Percentiles rank a stretch among this genome's conserved stretches.
phyloP scores from a whole-genome alignment of 495 filamentous ascomycete species.

The Penicillium samsonianum region DNA sequence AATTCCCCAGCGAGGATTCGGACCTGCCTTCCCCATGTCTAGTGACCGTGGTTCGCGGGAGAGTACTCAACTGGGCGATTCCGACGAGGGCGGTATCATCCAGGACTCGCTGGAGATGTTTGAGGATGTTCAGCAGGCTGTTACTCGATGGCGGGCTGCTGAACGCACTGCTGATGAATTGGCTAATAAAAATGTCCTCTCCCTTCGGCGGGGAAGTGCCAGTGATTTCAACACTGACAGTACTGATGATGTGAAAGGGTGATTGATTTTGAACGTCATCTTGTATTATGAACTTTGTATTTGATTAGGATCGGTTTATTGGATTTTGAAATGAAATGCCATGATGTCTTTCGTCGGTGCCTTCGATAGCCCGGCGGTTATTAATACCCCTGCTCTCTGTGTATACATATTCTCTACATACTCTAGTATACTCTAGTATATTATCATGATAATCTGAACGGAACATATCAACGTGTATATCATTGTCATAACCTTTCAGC shows the following conservation, averaged over 20 bases:
- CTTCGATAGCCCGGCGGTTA: slow-evolving; percentile 13
- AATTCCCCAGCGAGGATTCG: slow-evolving; percentile 67
- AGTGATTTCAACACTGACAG: slow-evolving; percentile 48
- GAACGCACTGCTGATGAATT: slow-evolving; percentile 51
- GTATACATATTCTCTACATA: not conserved
- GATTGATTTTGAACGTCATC: slow-evolving; percentile 13
- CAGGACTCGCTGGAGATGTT: slow-evolving; percentile 83
- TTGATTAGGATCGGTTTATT: slow-evolving; percentile 19
- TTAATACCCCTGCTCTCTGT: slow-evolving; percentile 6
- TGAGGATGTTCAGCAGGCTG: slow-evolving; percentile 66
- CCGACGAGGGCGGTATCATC: slow-evolving; percentile 78
- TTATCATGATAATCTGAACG: not conserved
- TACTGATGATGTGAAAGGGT: slow-evolving; percentile 45
- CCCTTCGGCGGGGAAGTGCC: slow-evolving; percentile 43
- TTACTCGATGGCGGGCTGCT: slow-evolving; percentile 59
- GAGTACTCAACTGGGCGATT: slow-evolving; percentile 50
- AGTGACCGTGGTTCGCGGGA: slow-evolving; percentile 39
- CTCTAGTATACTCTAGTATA: too few relatives aligned
- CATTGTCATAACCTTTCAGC: slow-evolving; percentile 5
- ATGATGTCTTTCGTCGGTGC: slow-evolving; percentile 16
- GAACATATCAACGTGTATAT: slow-evolving; percentile 3
- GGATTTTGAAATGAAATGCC: slow-evolving; percentile 13
- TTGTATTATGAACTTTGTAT: slow-evolving; percentile 29
- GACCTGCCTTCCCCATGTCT: slow-evolving; percentile 56
- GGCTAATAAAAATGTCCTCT: slow-evolving; percentile 44